Percentiles rank a stretch among this genome's conserved stretches.
phyloP scores from a whole-genome alignment of 2,329 filamentous ascomycete genomes.

The Huntiella decipiens region DNA sequence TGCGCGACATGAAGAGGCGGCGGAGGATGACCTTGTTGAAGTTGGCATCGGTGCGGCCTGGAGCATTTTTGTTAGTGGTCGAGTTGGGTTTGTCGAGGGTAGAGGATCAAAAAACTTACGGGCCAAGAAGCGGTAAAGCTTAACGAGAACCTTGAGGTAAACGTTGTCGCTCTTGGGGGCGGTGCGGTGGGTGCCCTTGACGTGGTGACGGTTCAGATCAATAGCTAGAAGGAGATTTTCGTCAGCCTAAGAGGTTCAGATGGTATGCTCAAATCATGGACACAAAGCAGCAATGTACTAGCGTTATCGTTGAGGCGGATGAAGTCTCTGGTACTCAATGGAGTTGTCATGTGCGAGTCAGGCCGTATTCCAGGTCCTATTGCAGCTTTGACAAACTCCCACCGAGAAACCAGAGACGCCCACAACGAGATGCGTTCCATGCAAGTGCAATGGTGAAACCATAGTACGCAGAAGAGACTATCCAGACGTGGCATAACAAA shows the following conservation, averaged over 20 bases:
- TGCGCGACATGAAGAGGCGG: slow-evolving; percentile 95
- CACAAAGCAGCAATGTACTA: slow-evolving; percentile 15
- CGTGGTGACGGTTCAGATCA: slow-evolving; percentile 52
- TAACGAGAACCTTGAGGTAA: slow-evolving; percentile 91
- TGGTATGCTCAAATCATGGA: slow-evolving; percentile 37
- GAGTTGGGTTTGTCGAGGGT: background rate
- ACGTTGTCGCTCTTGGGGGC: slow-evolving; percentile 97
- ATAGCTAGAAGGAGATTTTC: slow-evolving; percentile 36
- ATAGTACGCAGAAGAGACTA: slow-evolving; percentile 10
- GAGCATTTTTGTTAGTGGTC: background rate
- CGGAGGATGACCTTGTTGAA: slow-evolving; percentile 99
- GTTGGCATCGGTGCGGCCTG: slow-evolving; percentile 83
- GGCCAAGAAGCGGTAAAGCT: slow-evolving; percentile 93
- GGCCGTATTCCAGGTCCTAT: slow-evolving; percentile 8
- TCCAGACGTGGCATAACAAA: background rate
- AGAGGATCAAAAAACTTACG: slow-evolving; percentile 41
- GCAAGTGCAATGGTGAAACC: slow-evolving; percentile 8
- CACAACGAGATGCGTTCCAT: slow-evolving; percentile 2
- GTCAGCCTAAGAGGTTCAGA: slow-evolving; percentile 15
- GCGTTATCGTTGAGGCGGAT: background rate
- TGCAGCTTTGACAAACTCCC: background rate
- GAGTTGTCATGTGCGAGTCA: background rate
- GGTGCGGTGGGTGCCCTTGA: slow-evolving; percentile 63
- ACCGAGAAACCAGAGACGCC: background rate
- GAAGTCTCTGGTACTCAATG: background rate